phyloP scores from a whole-genome alignment of 164 flowering plant species.

The Aristolochia fimbriata region DNA sequence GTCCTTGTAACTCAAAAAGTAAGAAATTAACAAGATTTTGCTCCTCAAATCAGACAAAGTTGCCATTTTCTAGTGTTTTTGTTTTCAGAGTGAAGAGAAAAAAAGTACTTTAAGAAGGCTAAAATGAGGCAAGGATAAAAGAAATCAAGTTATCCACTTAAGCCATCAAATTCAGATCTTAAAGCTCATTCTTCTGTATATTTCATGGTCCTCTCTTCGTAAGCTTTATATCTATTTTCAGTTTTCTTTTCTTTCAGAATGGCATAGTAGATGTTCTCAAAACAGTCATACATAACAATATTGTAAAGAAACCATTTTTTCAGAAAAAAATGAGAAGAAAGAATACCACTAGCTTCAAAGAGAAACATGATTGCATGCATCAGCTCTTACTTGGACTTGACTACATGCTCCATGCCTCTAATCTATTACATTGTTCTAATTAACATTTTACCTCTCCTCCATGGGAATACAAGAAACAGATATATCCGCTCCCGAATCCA shows the following conservation, averaged over 20 bases:
- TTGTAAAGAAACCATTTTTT: too few relatives aligned
- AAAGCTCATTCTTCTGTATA: too few relatives aligned
- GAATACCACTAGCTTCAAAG: not conserved
- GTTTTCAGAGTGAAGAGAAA: too few relatives aligned
- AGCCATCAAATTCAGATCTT: too few relatives aligned
- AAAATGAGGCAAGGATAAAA: not conserved
- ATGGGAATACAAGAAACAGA: constrained; percentile 75
- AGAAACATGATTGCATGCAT: not conserved
- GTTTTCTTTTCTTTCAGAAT: not conserved
- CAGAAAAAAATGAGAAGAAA: too few relatives aligned
- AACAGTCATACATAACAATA: not conserved
- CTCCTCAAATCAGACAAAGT: too few relatives aligned
- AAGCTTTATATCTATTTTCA: too few relatives aligned
- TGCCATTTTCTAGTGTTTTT: too few relatives aligned
- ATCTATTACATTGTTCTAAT: not conserved
- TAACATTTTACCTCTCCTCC: constrained; percentile 48
- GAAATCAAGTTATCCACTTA: too few relatives aligned
- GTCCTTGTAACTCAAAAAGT: too few relatives aligned
- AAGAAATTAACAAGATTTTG: too few relatives aligned
- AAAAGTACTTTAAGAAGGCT: not conserved
- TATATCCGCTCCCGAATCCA: constrained; percentile 71
- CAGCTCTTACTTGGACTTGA: not conserved
- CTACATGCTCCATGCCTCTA: not conserved
- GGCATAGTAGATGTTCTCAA: not conserved
- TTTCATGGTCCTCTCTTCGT: too few relatives aligned